Percentiles rank a stretch among this genome's conserved stretches.
Evolutionary conservation across 148 eudicot genomes (phyloP).

Genomic region (Chenopodium album): DNA sequence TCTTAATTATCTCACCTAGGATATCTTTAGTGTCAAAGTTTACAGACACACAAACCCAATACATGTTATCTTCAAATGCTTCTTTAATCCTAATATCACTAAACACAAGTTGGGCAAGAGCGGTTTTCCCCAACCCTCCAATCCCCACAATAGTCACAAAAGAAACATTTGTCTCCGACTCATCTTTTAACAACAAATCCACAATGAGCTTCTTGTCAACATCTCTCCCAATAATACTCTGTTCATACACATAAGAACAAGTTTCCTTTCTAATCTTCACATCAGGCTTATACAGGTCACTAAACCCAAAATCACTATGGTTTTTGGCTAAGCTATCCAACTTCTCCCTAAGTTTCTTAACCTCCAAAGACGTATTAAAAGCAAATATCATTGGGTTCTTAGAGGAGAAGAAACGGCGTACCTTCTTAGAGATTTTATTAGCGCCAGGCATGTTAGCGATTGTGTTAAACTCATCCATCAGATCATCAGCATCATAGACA

Average conservation of each 20-base stretch:
- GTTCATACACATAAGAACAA: conserved; percentile 4
- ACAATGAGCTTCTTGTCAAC: background rate
- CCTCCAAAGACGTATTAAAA: too few relatives aligned
- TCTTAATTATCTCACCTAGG: background rate
- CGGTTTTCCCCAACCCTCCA: conserved; percentile 14
- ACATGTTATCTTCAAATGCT: background rate
- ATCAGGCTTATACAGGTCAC: background rate
- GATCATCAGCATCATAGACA: too few relatives aligned
- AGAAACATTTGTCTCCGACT: background rate
- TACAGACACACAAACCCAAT: conserved; percentile 20
- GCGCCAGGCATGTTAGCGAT: too few relatives aligned
- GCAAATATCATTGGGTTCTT: too few relatives aligned
- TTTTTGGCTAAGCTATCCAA: background rate
- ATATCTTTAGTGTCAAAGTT: background rate
- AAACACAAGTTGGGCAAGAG: conserved; percentile 17
- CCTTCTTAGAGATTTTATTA: too few relatives aligned
- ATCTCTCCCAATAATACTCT: background rate
- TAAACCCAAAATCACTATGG: background rate
- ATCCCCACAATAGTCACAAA: conserved; percentile 6
- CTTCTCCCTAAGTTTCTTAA: background rate
- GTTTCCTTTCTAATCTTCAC: background rate
- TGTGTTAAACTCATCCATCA: too few relatives aligned
- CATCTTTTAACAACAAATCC: background rate
- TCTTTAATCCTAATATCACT: background rate
- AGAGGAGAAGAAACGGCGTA: too few relatives aligned